A percentile compares a stretch with the other conserved stretches of the same genome.
Evolutionary conservation across 192 early-diverging fungal species (phyloP).

Genomic region (Allomyces macrogynus): DNA sequence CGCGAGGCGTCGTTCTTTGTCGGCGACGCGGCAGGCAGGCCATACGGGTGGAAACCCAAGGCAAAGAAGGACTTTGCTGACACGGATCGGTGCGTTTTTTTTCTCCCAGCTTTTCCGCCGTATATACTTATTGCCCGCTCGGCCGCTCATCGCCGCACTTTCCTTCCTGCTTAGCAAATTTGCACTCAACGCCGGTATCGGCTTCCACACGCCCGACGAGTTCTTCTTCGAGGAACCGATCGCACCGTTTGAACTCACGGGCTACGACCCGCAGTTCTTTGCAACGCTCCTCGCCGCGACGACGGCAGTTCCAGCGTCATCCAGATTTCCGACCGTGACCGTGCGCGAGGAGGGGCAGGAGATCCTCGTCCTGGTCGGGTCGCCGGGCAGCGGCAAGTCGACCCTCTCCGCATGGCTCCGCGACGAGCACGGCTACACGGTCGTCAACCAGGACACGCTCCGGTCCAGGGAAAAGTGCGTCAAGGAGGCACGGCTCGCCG

Average conservation of each 20-base stretch:
- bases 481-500: conserved; percentile 21
- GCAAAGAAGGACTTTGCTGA: conserved; percentile 55
- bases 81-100: conserved; percentile 37
- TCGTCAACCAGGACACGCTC: conserved; percentile 67
- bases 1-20: conserved; percentile 48
- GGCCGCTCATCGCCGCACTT: conserved; percentile 3
- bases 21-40: conserved; percentile 84
- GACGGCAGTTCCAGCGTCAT: conserved; percentile 10
- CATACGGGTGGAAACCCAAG: conserved; percentile 33
- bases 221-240: conserved; percentile 34
- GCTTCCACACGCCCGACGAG: conserved; percentile 68
- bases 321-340: neutral
- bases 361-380: conserved; percentile 60
- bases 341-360: conserved; percentile 13
- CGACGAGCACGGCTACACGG: conserved; percentile 36
- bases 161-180: conserved; percentile 30
- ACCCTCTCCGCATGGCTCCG: conserved; percentile 45
- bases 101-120: neutral
- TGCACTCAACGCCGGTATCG: conserved; percentile 47
- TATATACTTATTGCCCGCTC: neutral
- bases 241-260: conserved; percentile 13
- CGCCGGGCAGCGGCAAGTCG: conserved; percentile 68
- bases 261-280: conserved; percentile 2
- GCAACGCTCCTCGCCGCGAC: conserved; percentile 1
- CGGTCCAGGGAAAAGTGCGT: conserved; percentile 57